Evolutionary conservation across 2,329 filamentous ascomycete genomes (phyloP).

Genomic region (Fusarium brachygibbosum): DNA sequence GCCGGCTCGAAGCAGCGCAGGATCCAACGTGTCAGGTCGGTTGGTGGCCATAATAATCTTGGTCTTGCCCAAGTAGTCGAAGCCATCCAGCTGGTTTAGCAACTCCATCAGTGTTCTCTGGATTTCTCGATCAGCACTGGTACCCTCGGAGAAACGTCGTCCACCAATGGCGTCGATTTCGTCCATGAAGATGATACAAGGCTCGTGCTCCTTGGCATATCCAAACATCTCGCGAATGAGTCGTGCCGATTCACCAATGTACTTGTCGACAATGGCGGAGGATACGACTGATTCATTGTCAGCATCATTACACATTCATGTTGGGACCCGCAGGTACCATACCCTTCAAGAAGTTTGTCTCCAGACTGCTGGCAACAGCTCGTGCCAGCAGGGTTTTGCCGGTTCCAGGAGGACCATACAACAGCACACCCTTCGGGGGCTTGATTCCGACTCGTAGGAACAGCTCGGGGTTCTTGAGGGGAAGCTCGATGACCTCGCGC

Average conservation of each 20-base stretch:
- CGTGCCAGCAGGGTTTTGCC: constrained; percentile 95
- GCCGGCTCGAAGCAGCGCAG: constrained; percentile 90
- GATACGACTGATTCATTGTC: constrained; percentile 79
- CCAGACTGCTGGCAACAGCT: constrained; percentile 94
- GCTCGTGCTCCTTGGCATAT: constrained; percentile 99
- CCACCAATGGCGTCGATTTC: constrained; percentile 99
- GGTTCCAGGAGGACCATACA: constrained; percentile 96
- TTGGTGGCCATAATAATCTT: constrained; percentile 99
- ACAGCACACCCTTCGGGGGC: constrained; percentile 94
- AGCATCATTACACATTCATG: constrained; percentile 24
- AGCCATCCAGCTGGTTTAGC: constrained; percentile 97
- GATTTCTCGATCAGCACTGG: constrained; percentile 96
- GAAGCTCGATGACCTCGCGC: constrained; percentile 96
- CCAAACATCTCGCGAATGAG: constrained; percentile 99
- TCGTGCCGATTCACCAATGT: constrained; percentile 97
- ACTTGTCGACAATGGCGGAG: constrained; percentile 99
- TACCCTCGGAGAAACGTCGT: constrained; percentile 95
- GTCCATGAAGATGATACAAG: constrained; percentile 99
- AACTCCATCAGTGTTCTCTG: constrained; percentile 99
- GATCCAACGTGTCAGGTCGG: constrained; percentile 94
- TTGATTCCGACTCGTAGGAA: constrained; percentile 98
- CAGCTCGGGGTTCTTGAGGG: constrained; percentile 97
- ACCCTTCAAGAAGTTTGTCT: constrained; percentile 99
- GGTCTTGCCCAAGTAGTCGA: constrained; percentile 99
- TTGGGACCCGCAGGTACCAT: constrained; percentile 43